phyloP scores from a whole-genome alignment of 1,284 basidiomycete species.

The Neotropicomus parvogracilis region DNA sequence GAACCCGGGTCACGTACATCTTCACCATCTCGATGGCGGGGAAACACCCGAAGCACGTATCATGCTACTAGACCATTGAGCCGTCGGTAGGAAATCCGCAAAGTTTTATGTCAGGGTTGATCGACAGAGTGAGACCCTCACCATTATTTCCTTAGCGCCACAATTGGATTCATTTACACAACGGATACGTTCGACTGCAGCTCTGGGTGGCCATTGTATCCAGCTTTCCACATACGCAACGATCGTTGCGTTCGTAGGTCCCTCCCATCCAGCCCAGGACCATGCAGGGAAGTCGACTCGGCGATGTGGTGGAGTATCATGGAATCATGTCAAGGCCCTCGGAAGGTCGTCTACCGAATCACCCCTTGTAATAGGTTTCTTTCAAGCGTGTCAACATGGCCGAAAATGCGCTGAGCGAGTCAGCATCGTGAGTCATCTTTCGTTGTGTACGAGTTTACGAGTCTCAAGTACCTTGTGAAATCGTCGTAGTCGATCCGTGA shows the following conservation, averaged over 20 bases:
- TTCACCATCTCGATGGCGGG: constrained; percentile 5
- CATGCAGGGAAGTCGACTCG: constrained; percentile 6
- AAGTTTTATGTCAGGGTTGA: no score
- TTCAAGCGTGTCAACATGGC: constrained; percentile 9
- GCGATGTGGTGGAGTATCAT: background rate
- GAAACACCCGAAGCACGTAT: constrained; percentile 37
- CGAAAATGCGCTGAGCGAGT: constrained; percentile 16
- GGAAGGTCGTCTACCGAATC: constrained; percentile 16
- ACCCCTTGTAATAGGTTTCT: constrained; percentile 2
- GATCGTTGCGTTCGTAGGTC: no score
- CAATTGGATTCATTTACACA: background rate
- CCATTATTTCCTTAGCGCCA: no score
- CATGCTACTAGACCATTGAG: constrained; percentile 45
- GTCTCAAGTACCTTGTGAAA: constrained; percentile 5
- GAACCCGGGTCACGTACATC: constrained; percentile 43
- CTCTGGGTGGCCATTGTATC: background rate
- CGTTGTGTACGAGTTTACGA: constrained; percentile 8
- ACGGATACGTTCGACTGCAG: background rate
- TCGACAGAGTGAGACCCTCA: no score
- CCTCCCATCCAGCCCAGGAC: constrained; percentile 19
- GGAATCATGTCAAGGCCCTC: constrained; percentile 14
- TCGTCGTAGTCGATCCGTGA: background rate
- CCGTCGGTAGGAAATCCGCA: constrained; percentile 11
- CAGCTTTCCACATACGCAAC: constrained; percentile 14
- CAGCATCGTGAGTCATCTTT: constrained; percentile 12